phyloP scores from a whole-genome alignment of 1,284 basidiomycete genomes.

The Meripilus lineatus region DNA sequence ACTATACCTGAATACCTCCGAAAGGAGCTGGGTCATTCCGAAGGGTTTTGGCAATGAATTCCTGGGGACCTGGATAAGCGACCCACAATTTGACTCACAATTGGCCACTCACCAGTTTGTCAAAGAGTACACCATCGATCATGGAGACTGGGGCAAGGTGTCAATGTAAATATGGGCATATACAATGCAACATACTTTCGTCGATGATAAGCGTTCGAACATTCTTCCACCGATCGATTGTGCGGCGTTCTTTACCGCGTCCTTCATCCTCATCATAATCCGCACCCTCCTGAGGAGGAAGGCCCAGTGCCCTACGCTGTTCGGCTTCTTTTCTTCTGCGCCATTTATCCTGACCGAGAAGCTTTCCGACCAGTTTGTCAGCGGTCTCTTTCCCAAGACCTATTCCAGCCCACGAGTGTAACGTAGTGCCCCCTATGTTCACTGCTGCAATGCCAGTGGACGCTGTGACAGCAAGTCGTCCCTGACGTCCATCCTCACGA shows the following conservation, averaged over 20 bases:
- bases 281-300: too few relatives aligned
- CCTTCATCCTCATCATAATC: constrained; percentile 2
- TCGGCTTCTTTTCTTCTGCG: constrained; percentile 51
- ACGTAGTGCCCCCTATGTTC: constrained; percentile 88
- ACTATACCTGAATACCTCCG: constrained; percentile 65
- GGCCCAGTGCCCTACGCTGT: constrained; percentile 1
- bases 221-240: constrained; percentile 41
- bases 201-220: constrained; percentile 61
- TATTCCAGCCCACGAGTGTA: constrained; percentile 91
- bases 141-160: constrained; percentile 43
- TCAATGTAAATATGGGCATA: too few relatives aligned
- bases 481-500: constrained; percentile 25
- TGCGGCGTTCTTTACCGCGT: constrained; percentile 9
- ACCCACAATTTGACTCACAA: too few relatives aligned
- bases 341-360: constrained; percentile 34
- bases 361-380: constrained; percentile 58
- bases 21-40: constrained; percentile 50
- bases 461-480: constrained; percentile 50
- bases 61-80: too few relatives aligned
- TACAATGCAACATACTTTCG: constrained; percentile 43
- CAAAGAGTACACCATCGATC: constrained; percentile 54
- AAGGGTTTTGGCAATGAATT: constrained; percentile 46
- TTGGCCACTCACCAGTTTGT: constrained; percentile 52
- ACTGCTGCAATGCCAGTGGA: constrained; percentile 87
- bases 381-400: constrained; percentile 74